These are phyloP conservation scores for Leptographium galeiforme DNA, from an alignment of 2,329 filamentous ascomycete genomes.

Conservation along the genomic window DNA sequence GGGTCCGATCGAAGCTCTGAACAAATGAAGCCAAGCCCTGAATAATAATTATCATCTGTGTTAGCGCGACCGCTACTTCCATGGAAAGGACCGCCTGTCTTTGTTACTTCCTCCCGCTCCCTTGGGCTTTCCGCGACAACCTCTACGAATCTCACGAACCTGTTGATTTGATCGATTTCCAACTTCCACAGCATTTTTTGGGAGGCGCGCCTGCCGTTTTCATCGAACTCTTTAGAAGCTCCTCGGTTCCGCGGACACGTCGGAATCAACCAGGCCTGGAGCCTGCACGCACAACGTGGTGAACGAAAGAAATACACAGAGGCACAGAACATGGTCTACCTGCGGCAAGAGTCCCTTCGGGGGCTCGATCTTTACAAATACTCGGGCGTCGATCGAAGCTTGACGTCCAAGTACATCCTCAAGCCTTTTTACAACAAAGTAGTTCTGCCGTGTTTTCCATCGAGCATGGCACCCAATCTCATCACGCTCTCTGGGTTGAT, in stretches of 20 bases:
- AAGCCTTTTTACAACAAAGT: constrained; percentile 96
- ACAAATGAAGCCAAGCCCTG: not conserved
- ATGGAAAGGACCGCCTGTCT: no score
- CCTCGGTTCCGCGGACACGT: not conserved
- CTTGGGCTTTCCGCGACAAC: not conserved
- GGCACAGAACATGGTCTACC: constrained; percentile 63
- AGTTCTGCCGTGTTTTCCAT: constrained; percentile 87
- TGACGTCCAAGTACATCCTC: constrained; percentile 81
- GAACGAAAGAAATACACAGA: not conserved
- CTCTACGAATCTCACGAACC: not conserved
- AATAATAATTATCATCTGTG: not conserved
- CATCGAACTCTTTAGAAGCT: not conserved
- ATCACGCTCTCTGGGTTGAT: constrained; percentile 85
- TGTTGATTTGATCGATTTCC: no score
- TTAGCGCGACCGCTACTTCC: not conserved
- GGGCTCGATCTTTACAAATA: constrained; percentile 94
- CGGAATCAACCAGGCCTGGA: not conserved
- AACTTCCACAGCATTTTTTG: not conserved
- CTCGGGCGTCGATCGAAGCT: constrained; percentile 76
- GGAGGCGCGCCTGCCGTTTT: not conserved
- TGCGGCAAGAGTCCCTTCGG: constrained; percentile 78
- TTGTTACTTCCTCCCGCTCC: not conserved
- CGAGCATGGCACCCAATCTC: constrained; percentile 81
- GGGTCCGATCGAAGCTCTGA: no score
- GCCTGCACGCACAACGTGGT: not conserved